Percentiles rank a stretch among this genome's conserved stretches.
Evolutionary conservation across 805 yeast species (phyloP).

Genomic region (Torulaspora microellipsoides): DNA sequence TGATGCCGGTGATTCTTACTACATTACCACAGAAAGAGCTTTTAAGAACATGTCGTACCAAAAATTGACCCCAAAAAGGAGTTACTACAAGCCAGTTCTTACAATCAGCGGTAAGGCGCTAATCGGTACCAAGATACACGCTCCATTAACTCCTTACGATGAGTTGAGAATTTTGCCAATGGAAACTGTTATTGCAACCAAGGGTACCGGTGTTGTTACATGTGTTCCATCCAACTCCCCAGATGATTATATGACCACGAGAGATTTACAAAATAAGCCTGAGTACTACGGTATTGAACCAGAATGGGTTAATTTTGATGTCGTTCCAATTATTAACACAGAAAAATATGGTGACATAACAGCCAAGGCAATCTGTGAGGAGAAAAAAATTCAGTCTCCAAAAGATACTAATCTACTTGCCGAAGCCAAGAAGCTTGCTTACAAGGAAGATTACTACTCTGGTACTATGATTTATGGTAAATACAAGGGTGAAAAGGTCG

Average conservation of each 20-base stretch:
- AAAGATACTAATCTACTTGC: slow-evolving; percentile 85
- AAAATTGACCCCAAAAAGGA: slow-evolving; percentile 85
- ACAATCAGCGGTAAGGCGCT: slow-evolving; percentile 65
- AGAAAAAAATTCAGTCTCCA: slow-evolving; percentile 89
- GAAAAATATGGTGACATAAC: slow-evolving; percentile 82
- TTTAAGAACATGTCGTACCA: slow-evolving; percentile 97
- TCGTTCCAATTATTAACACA: slow-evolving; percentile 70
- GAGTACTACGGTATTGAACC: slow-evolving; percentile 81
- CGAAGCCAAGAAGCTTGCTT: slow-evolving; percentile 88
- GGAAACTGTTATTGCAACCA: slow-evolving; percentile 92
- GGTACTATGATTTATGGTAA: slow-evolving; percentile 79
- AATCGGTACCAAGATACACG: slow-evolving; percentile 80
- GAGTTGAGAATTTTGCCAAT: slow-evolving; percentile 85
- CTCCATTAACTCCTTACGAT: slow-evolving; percentile 71
- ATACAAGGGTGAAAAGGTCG: slow-evolving; percentile 86
- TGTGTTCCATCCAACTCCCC: slow-evolving; percentile 99
- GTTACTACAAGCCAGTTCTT: slow-evolving; percentile 58
- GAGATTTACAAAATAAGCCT: slow-evolving; percentile 81
- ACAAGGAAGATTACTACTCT: slow-evolving; percentile 93
- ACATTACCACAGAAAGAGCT: slow-evolving; percentile 88
- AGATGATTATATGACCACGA: slow-evolving; percentile 86
- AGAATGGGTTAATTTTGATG: slow-evolving; percentile 79
- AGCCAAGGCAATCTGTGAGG: slow-evolving; percentile 80
- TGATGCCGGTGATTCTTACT: slow-evolving; percentile 73
- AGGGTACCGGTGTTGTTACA: slow-evolving; percentile 99